Evolutionary conservation across 441 rosid genomes (phyloP).

Genomic region (Sinapis alba): DNA sequence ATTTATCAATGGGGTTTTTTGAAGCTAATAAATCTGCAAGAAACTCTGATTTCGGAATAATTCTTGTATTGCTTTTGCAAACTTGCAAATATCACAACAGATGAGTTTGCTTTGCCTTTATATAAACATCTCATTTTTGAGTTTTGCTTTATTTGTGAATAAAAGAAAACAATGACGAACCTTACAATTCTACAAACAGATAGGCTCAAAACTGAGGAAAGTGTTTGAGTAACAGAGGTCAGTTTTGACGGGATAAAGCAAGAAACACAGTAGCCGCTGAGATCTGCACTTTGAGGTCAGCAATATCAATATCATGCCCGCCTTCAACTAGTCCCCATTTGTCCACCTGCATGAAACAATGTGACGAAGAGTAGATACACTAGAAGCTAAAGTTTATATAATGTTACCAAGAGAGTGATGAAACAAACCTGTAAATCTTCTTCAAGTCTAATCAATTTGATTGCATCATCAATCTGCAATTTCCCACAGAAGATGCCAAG

Average conservation of each 20-base stretch:
- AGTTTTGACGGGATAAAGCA: conserved; percentile 65
- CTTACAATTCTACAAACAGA: conserved; percentile 37
- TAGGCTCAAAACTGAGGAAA: too few species aligned
- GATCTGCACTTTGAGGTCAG: conserved; percentile 91
- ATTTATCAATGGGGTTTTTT: conserved; percentile 5
- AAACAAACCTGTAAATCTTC: conserved; percentile 86
- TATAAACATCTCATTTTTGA: background rate
- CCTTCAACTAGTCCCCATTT: conserved; percentile 98
- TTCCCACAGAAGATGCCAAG: conserved; percentile 70
- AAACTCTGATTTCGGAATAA: background rate
- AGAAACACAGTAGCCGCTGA: conserved; percentile 90
- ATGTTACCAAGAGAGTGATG: conserved; percentile 11
- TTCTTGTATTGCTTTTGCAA: conserved; percentile 18
- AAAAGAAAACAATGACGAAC: background rate
- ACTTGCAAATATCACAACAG: background rate
- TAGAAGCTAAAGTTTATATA: background rate
- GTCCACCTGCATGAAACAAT: conserved; percentile 59
- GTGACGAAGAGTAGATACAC: conserved; percentile 13
- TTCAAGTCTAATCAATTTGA: conserved; percentile 87
- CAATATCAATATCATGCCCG: conserved; percentile 90
- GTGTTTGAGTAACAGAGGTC: background rate
- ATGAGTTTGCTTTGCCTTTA: conserved; percentile 2
- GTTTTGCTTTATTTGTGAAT: conserved; percentile 21
- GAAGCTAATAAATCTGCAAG: conserved; percentile 25
- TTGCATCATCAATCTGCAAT: conserved; percentile 83